These are phyloP conservation scores for Pythium rishiriense DNA, from an alignment of 352 stramenopile species.

Conservation along the genomic window DNA sequence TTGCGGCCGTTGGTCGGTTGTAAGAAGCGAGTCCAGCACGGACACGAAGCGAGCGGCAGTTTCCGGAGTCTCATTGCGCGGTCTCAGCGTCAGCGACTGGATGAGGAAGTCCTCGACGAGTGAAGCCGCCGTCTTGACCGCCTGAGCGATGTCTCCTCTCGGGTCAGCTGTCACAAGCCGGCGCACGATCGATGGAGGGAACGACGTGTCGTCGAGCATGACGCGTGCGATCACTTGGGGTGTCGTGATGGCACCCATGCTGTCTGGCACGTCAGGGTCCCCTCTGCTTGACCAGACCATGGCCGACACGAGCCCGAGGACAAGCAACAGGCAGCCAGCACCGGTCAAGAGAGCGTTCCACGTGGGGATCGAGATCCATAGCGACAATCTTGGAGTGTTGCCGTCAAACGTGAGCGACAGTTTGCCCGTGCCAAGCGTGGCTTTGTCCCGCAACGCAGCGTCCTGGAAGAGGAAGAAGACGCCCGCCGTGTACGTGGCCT, in stretches of 20 bases:
- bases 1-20: too few relatives aligned
- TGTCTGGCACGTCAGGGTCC: neutral
- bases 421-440: neutral
- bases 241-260: neutral
- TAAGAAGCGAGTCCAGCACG: too few relatives aligned
- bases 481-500: constrained; percentile 1
- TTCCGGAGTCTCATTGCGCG: neutral
- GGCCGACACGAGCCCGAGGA: neutral
- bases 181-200: constrained; percentile 1
- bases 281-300: neutral
- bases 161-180: neutral
- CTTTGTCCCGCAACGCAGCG: neutral
- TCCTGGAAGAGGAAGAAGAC: constrained; percentile 11
- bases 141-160: neutral
- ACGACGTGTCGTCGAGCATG: neutral
- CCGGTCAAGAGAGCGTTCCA: constrained; percentile 1
- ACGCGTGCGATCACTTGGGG: constrained; percentile 2
- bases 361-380: constrained; percentile 5
- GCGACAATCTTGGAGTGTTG: constrained; percentile 7
- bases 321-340: neutral
- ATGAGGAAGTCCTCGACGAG: neutral
- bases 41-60: neutral
- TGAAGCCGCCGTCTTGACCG: neutral
- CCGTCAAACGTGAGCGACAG: constrained; percentile 8
- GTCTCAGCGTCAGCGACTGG: neutral